Base-by-base conservation (phyloP, 331 rosid species). In the Malus hybrid region DNA sequence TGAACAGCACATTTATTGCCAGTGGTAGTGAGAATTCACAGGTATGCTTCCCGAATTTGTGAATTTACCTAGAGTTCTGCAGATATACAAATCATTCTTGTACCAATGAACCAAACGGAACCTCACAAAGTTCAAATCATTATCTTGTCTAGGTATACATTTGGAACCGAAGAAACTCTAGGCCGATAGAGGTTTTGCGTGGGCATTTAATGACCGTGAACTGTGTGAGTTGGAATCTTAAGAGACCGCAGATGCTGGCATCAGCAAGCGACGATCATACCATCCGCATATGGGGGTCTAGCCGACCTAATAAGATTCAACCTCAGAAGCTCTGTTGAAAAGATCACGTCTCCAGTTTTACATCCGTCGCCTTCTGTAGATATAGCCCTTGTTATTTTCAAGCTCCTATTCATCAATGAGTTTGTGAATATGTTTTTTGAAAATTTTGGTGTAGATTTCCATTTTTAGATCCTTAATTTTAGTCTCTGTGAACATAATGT, bases 201-300 rank as follows among this genome's bases (percentile, higher is more conserved):
- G 96, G 96, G 80, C 98, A 90, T 78, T 81, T 73, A 32, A 72
- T 78, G 80, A 93, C 98, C 33, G 96, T 93, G 83, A 93, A 93
- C 74, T 85, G 89, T 76, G 98, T 93, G 59, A 93, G 98, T 82
- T 93, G 98, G 98, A 93, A 93, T 61, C 93, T 87, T 24, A 80
- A 59, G 76, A 85, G 88, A 76, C 95, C 88, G 60, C 88, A 83
- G 57, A 90, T 93, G 98, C 77, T 93, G 81, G 96, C 95, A 54
- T 93, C 98, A 33, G 96, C 95, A 0, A 93, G 98, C 64, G 98
- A 93, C 34, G 96, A 93, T 78, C 73, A 82, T 29, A 87, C 95
- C 10, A 81, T 93, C 68, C 94, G 93, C 33, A 86, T 93, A 79
- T 93, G 98, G 98, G 95, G 96, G 29, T 84, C 93, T 19, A 71